phyloP scores from a whole-genome alignment of 768 basidiomycete species.

The Brasilioporus rufonigricans region DNA sequence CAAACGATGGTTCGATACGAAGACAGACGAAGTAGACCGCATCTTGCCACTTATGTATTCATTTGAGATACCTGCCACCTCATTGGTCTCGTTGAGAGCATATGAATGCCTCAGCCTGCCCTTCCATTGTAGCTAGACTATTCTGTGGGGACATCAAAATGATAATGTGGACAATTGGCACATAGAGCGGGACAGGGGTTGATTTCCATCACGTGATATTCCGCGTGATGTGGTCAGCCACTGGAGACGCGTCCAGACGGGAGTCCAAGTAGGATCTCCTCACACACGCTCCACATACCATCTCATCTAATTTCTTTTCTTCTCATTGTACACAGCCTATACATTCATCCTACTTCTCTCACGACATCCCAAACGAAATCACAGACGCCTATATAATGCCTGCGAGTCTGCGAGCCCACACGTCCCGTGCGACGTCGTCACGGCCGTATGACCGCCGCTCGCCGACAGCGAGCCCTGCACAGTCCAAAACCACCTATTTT shows the following conservation, averaged over 20 bases:
- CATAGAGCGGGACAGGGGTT: slow-evolving; percentile 9
- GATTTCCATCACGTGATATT: slow-evolving; percentile 32
- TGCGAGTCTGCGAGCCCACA: slow-evolving; percentile 13
- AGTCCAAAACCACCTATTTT: neutral
- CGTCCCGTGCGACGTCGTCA: slow-evolving; percentile 6
- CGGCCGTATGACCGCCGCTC: slow-evolving; percentile 24
- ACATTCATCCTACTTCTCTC: slow-evolving; percentile 13
- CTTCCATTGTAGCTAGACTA: no score
- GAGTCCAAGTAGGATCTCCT: slow-evolving; percentile 1
- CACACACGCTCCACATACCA: slow-evolving; percentile 7
- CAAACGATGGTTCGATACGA: no score
- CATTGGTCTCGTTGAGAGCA: no score
- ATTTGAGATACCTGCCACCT: no score
- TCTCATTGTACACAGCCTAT: slow-evolving; percentile 25
- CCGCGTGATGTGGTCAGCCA: slow-evolving; percentile 29
- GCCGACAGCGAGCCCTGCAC: slow-evolving; percentile 8
- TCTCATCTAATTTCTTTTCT: slow-evolving; percentile 14
- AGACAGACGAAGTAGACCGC: no score
- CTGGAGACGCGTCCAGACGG: slow-evolving; percentile 13
- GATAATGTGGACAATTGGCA: no score
- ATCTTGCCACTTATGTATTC: no score
- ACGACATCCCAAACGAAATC: neutral
- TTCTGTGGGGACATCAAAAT: no score
- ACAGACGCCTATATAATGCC: slow-evolving; percentile 21
- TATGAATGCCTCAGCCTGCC: no score